Evolutionary conservation across 805 yeast species (phyloP), one percentile per base, ranked within the genome.

Genomic region (Ogataea dorogensis): DNA sequence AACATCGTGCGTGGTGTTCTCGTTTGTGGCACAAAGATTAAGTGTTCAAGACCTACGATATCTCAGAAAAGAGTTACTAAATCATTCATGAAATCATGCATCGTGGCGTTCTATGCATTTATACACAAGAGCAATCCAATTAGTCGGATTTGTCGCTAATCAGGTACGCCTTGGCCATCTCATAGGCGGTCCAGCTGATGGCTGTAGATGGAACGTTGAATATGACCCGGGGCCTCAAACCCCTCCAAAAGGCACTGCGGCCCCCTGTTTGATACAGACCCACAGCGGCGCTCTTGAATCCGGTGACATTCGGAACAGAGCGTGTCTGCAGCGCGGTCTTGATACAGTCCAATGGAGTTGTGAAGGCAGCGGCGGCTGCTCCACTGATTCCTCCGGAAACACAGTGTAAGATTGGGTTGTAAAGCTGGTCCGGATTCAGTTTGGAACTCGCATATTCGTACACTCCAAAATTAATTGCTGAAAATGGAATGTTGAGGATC

Each of bases 151-250:
- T 29, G 31, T 30, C 32, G 20, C 31, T 43, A 14, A 73, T 57
- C 53, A 81, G 62, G 47, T 81, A 70, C 48, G 77, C 81, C 64
- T 91, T 91, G 28, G 96, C 97, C 91, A 89, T 86, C 61, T 91
- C 98, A 62, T 91, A 91, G 17, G 95, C 86, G 2, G 98, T 91
- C 98, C 98, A 91, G 47, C 95, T 81, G 44, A 91, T 88, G 14
- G 98, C 98, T 7, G 98, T 91, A 29, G 94, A 80, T 15, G 98
- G 98, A 58, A 91, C 88, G 61, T 88, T 88, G 48, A 93, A 84
- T 20, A 91, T 79, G 38, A 93, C 79, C 62, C 98, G 78, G 29
- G 98, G 97, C 54, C 81, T 79, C 53, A 87, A 69, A 13, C 98
- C 98, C 49, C 95, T 73, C 53, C 73, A 57, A 59, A 93, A 93